Evolutionary conservation across 2,329 filamentous ascomycete genomes (phyloP), one percentile per base, ranked within the genome.

Genomic region (Fusarium nematophilum): DNA sequence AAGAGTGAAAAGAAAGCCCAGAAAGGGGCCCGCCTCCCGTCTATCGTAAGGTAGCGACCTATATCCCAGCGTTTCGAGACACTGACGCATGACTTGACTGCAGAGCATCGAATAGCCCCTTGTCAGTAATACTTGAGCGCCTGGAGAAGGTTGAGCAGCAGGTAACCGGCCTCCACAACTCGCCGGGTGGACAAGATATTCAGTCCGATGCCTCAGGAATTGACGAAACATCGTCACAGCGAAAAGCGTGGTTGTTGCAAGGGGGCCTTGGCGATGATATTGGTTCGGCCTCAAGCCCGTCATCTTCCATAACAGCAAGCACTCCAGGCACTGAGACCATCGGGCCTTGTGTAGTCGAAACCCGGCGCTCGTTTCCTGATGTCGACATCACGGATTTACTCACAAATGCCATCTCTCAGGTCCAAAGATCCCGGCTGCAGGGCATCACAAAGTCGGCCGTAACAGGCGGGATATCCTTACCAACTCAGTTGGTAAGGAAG

Each of bases 401-500:
- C 42, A 27, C 42, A 1, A 42, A 34, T 6, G 42, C 50, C 5
- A 23, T 53, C 21, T 29, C 34, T 14, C 50, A 53, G 14, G 50
- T 53, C 27, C 50, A 53, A 15, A 45, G 43, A 27, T n/a, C 39
- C 25, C 33, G 34, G 13, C 26, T 40, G 5, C 50, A 36, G 10
- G 10, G 33, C 15, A 53, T 40, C 6, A 34, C 50, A 11, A 40
- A 47, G 36, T 26, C 42, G 4, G 40, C 50, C 8, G 3, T 53
- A 14, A 23, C 42, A 27, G 49, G 31, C 11, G 40, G 37, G 9
- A 23, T 53, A 23, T 17, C 10, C 2, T 47, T 45, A 14, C 40
- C 50, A 7, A 9, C 40, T n/a, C 17, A 53, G 9, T 9, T 53
- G 5, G 50, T 43, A n/a, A 53, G 45, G 9, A 43, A 40, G 23